These are phyloP conservation scores for Alternaria longipes DNA, from an alignment of 2,329 filamentous ascomycete genomes.

Conservation along the genomic window DNA sequence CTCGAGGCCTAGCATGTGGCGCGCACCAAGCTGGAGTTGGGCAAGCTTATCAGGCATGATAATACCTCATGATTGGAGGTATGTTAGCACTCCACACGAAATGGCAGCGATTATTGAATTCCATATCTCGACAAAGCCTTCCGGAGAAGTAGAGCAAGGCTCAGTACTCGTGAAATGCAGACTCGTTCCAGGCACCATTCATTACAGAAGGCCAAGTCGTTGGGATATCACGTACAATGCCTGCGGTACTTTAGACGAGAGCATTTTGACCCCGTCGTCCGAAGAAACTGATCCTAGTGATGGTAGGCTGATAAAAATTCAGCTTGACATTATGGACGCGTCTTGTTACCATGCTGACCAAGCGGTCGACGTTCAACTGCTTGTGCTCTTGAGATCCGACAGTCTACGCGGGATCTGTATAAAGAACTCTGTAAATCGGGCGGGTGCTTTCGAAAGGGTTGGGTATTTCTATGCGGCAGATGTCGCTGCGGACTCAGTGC, in stretches of 20 bases:
- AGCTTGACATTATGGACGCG: background rate
- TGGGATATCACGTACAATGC: no score
- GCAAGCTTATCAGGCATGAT: background rate
- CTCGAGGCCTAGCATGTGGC: background rate
- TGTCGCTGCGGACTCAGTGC: fast-evolving
- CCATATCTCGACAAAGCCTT: no score
- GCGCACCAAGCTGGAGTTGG: background rate
- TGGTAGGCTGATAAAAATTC: no score
- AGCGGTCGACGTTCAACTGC: background rate
- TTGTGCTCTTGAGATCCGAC: background rate
- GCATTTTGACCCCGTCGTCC: no score
- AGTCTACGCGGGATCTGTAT: no score
- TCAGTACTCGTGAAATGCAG: background rate
- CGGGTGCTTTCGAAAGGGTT: background rate
- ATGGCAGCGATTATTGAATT: background rate
- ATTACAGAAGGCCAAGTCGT: no score
- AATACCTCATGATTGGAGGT: no score
- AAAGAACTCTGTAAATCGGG: background rate
- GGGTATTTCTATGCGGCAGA: fast-evolving
- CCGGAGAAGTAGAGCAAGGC: background rate
- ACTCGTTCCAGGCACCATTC: no score
- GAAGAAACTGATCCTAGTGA: no score
- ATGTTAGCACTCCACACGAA: no score
- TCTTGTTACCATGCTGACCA: background rate
- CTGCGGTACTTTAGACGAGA: no score